These are phyloP conservation scores for Desmodesmus armatus DNA, from an alignment of 139 green algal species.

Conservation along the genomic window DNA sequence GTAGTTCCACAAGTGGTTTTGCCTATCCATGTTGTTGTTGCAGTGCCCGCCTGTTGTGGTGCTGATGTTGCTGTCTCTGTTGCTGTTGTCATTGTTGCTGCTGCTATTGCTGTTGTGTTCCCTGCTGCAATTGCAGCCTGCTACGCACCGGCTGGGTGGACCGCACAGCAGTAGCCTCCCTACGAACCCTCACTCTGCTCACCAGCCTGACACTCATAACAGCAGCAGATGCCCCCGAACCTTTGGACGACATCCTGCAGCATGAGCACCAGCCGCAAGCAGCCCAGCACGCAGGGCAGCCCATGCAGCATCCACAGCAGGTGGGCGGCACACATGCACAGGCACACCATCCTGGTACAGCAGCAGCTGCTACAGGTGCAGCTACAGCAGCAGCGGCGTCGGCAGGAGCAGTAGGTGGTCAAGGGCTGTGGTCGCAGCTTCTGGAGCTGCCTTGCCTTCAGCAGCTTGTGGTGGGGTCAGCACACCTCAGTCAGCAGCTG, in stretches of 20 bases:
- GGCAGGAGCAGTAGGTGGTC: not conserved
- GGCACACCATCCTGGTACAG: no score
- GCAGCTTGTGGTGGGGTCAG: slow-evolving; percentile 13
- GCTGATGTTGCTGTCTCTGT: not conserved
- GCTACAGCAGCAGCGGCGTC: not conserved
- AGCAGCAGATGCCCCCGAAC: slow-evolving; percentile 2
- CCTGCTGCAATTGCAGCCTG: not conserved
- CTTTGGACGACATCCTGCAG: no score
- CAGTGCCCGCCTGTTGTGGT: not conserved
- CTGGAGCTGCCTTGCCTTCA: slow-evolving; percentile 19
- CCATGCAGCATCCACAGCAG: not conserved
- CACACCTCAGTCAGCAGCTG: not conserved
- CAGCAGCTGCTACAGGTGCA: not conserved
- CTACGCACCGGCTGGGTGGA: not conserved
- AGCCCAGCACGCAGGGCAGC: not conserved
- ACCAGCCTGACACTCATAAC: slow-evolving; percentile 16
- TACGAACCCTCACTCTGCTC: not conserved
- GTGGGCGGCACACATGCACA: not conserved
- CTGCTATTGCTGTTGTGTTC: no score
- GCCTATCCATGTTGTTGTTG: not conserved
- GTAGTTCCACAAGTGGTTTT: not conserved
- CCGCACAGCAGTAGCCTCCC: not conserved
- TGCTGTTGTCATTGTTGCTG: no score
- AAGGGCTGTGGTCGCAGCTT: not conserved
- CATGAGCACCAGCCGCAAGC: no score